Conservation (phyloP, 768 basidiomycete genomes). For the Tulasnella sp. region DNA sequence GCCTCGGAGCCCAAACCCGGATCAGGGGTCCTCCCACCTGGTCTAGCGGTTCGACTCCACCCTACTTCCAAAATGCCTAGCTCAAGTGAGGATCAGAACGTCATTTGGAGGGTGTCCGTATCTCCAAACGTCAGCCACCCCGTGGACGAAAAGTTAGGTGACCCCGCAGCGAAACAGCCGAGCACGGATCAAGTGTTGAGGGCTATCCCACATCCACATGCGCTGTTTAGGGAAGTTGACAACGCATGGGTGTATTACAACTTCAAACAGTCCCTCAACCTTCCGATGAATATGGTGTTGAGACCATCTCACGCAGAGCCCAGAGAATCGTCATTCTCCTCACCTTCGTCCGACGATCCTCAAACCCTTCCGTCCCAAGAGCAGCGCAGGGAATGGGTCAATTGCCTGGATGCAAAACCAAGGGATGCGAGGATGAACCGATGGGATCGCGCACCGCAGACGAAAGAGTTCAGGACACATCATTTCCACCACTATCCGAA, state of each 20-base stretch:
- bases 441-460: slow-evolving; percentile 24
- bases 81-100: not conserved
- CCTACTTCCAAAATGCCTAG: not conserved
- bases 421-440: slow-evolving; percentile 32
- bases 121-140: not conserved
- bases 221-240: slow-evolving; percentile 71
- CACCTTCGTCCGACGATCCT: slow-evolving; percentile 29
- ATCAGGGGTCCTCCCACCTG: not conserved
- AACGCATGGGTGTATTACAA: slow-evolving; percentile 69
- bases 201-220: slow-evolving; percentile 68
- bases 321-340: slow-evolving; percentile 39
- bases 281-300: slow-evolving; percentile 45
- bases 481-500: slow-evolving; percentile 69
- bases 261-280: slow-evolving; percentile 47
- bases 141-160: not conserved
- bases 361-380: not conserved
- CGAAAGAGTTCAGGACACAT: slow-evolving; percentile 48
- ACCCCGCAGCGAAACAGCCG: not conserved
- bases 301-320: slow-evolving; percentile 36
- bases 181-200: slow-evolving; percentile 44
- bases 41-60: not conserved
- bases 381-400: slow-evolving; percentile 37
- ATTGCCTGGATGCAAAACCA: slow-evolving; percentile 54
- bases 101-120: slow-evolving; percentile 4
- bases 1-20: not conserved